A percentile compares a stretch with the other conserved stretches of the same genome.
phyloP scores from a whole-genome alignment of 371 early-diverging fungal genomes.

The Zychaea mexicana region DNA sequence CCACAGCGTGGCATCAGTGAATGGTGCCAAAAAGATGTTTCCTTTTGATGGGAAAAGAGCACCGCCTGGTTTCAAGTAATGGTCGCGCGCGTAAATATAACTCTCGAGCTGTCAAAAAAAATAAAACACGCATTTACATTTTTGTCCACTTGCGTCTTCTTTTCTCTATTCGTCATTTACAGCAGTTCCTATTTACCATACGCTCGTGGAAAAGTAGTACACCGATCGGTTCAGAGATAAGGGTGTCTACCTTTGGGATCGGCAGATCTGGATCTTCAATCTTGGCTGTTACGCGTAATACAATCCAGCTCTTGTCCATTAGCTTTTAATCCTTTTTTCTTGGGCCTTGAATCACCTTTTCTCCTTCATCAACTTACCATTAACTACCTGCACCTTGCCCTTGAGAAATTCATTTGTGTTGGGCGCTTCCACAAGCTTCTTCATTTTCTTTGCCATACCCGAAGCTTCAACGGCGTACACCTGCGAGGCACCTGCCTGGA shows the following conservation, averaged over 20 bases:
- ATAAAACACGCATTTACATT: no score
- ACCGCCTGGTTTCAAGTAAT: slow-evolving; percentile 91
- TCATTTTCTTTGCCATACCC: slow-evolving; percentile 91
- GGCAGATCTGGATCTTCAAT: slow-evolving; percentile 79
- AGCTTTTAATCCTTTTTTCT: no score
- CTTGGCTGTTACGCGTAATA: slow-evolving; percentile 70
- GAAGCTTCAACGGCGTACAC: slow-evolving; percentile 97
- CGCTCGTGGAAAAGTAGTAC: slow-evolving; percentile 95
- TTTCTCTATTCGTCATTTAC: not conserved
- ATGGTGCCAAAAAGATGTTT: slow-evolving; percentile 87
- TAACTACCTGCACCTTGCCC: slow-evolving; percentile 81
- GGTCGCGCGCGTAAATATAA: slow-evolving; percentile 86
- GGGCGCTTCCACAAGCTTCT: slow-evolving; percentile 73
- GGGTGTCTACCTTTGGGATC: slow-evolving; percentile 86
- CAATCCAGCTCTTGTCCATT: no score
- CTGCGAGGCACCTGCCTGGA: slow-evolving; percentile 87
- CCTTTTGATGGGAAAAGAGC: slow-evolving; percentile 90
- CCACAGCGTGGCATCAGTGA: slow-evolving; percentile 83
- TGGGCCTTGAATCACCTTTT: no score
- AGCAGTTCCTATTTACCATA: slow-evolving; percentile 59
- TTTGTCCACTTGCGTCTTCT: not conserved
- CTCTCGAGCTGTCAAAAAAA: slow-evolving; percentile 66
- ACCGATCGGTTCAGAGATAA: slow-evolving; percentile 96
- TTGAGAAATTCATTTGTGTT: slow-evolving; percentile 78
- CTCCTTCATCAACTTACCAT: slow-evolving; percentile 48